Evolutionary conservation across 345 rosid species (phyloP).

Genomic region (Viola odorata): DNA sequence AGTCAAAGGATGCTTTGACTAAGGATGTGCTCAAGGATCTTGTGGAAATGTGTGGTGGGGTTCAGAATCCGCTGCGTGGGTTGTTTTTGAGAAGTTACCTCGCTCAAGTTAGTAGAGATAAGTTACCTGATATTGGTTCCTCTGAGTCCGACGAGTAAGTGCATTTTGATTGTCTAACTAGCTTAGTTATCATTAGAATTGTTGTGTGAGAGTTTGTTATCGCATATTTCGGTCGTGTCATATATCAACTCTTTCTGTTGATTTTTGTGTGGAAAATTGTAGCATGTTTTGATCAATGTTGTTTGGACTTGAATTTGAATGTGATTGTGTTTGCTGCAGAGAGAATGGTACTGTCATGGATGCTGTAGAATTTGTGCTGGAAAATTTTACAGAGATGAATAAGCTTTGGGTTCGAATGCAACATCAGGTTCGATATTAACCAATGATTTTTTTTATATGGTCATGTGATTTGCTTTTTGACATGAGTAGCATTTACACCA

Average conservation of each 20-base stretch:
- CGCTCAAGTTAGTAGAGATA: conserved; percentile 87
- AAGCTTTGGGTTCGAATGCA: conserved; percentile 99
- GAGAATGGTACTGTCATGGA: conserved; percentile 82
- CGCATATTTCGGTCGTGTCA: neutral
- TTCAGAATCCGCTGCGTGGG: conserved; percentile 98
- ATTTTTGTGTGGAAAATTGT: neutral
- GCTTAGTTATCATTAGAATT: too few relatives aligned
- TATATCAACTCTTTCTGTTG: neutral
- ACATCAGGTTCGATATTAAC: conserved; percentile 85
- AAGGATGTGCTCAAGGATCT: conserved; percentile 96
- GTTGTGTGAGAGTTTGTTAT: neutral
- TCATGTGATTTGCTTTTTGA: conserved; percentile 35
- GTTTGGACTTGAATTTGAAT: neutral
- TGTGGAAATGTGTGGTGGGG: conserved; percentile 96
- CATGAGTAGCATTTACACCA: conserved; percentile 37
- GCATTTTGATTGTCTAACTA: too few relatives aligned
- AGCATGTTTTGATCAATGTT: neutral
- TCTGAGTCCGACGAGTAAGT: conserved; percentile 78
- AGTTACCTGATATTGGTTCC: conserved; percentile 87
- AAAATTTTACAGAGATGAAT: conserved; percentile 97
- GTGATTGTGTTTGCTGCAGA: conserved; percentile 32
- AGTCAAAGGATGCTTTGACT: conserved; percentile 93
- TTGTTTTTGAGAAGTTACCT: conserved; percentile 95
- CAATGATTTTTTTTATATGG: conserved; percentile 23
- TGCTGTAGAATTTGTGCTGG: conserved; percentile 91